phyloP scores from a whole-genome alignment of 306 rosid genomes.

The Urtica urens region DNA sequence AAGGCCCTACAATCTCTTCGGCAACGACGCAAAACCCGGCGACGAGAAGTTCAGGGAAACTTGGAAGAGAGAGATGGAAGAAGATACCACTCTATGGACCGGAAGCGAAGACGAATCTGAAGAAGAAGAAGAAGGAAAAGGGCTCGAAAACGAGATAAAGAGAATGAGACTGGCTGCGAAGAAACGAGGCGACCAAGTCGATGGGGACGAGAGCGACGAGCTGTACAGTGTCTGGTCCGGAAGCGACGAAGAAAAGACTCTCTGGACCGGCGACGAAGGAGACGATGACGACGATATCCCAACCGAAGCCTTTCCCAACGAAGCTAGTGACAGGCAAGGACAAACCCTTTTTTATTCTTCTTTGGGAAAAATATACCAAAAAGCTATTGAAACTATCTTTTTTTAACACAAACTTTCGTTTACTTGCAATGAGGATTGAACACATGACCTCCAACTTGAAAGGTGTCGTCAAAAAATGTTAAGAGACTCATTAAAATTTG shows the following conservation, averaged over 20 bases:
- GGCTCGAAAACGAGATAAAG: constrained; percentile 43
- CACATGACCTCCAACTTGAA: too few relatives aligned
- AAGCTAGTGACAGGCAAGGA: too few relatives aligned
- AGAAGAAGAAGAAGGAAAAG: constrained; percentile 23
- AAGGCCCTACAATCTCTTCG: constrained; percentile 58
- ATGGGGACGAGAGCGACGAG: constrained; percentile 78
- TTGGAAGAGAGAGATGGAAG: constrained; percentile 67
- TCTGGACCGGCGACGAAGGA: constrained; percentile 81
- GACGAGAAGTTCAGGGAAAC: constrained; percentile 51
- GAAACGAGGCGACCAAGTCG: constrained; percentile 52
- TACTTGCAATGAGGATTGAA: too few relatives aligned
- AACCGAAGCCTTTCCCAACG: constrained; percentile 71
- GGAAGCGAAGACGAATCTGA: constrained; percentile 69
- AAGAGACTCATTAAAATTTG: too few relatives aligned
- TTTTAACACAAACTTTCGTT: too few relatives aligned
- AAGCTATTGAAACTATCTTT: too few relatives aligned
- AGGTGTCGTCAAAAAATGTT: too few relatives aligned
- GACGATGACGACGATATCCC: constrained; percentile 68
- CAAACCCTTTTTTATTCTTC: too few relatives aligned
- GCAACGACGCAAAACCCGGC: constrained; percentile 40
- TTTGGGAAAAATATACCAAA: too few relatives aligned
- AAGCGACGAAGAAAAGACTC: constrained; percentile 81
- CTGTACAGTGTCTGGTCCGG: constrained; percentile 78
- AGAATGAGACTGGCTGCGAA: constrained; percentile 58
- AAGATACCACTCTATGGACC: constrained; percentile 57